Conservation (phyloP, 2,329 filamentous ascomycete species). For the Amylocarpus encephaloides region DNA sequence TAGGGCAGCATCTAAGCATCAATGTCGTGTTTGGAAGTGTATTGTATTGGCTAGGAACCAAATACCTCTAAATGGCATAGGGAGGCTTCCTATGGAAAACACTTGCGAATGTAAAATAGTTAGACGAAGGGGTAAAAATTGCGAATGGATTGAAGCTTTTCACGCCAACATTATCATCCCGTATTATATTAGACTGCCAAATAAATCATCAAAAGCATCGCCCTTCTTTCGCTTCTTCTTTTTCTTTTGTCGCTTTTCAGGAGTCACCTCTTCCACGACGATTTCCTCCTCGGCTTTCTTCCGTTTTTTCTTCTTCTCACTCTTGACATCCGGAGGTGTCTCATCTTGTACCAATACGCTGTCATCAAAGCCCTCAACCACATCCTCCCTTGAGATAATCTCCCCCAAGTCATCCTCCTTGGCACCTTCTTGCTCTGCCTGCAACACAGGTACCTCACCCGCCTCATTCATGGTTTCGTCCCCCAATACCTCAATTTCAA, state of each 20-base stretch:
- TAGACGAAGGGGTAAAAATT: too few species aligned
- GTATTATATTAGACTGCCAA: slow-evolving; percentile 33
- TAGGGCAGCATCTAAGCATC: slow-evolving; percentile 71
- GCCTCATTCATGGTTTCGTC: background rate
- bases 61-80: slow-evolving; percentile 21
- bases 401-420: slow-evolving; percentile 25
- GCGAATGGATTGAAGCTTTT: too few species aligned
- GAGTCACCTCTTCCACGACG: slow-evolving; percentile 22
- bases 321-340: background rate
- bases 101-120: too few species aligned
- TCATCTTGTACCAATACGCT: background rate
- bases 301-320: slow-evolving; percentile 7
- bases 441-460: background rate
- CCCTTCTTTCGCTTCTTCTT: slow-evolving; percentile 53
- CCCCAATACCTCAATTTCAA: slow-evolving; percentile 5
- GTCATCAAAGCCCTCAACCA: background rate
- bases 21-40: slow-evolving; percentile 59
- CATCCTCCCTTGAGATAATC: slow-evolving; percentile 13
- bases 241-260: slow-evolving; percentile 33
- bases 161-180: too few species aligned
- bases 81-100: too few species aligned
- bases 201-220: slow-evolving; percentile 69
- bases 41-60: slow-evolving; percentile 47
- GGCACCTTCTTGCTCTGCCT: background rate
- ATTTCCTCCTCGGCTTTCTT: slow-evolving; percentile 25